phyloP scores from a whole-genome alignment of 1,284 basidiomycete genomes.

The Hemileia vastatrix region DNA sequence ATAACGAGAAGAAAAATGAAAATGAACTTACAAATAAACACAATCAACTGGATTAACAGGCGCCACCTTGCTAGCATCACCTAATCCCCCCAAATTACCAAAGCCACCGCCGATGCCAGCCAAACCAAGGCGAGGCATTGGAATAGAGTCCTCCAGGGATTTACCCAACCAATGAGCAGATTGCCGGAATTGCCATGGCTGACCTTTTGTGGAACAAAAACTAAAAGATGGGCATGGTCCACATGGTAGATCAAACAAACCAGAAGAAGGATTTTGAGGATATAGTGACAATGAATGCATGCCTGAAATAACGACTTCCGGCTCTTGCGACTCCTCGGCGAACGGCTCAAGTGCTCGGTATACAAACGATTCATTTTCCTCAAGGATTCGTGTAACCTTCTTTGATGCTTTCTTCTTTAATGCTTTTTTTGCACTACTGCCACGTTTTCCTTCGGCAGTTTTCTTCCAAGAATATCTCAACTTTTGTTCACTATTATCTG shows the following conservation, averaged over 20 bases:
- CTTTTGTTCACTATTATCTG: too few relatives aligned
- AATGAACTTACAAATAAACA: constrained; percentile 25
- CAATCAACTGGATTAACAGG: constrained; percentile 24
- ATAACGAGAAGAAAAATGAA: too few relatives aligned
- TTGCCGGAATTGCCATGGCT: constrained; percentile 23
- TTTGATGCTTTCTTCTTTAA: too few relatives aligned
- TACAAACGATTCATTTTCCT: constrained; percentile 23
- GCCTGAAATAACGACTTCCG: too few relatives aligned
- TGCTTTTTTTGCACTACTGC: too few relatives aligned
- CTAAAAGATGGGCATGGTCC: constrained; percentile 24
- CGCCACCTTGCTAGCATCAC: constrained; percentile 18
- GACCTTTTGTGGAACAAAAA: constrained; percentile 22
- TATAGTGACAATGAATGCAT: too few relatives aligned
- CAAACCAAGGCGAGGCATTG: constrained; percentile 18
- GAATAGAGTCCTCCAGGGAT: too few relatives aligned
- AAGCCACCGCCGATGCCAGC: constrained; percentile 24
- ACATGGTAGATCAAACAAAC: constrained; percentile 23
- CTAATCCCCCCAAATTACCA: constrained; percentile 18
- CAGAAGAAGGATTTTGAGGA: constrained; percentile 10
- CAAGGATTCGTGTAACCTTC: too few relatives aligned
- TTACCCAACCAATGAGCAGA: too few relatives aligned
- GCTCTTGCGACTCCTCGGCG: too few relatives aligned
- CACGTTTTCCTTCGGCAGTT: too few relatives aligned
- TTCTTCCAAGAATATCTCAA: too few relatives aligned
- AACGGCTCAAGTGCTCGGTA: constrained; percentile 20